A percentile compares a stretch with the other conserved stretches of the same genome.
These are phyloP conservation scores for Xylariaceae sp. DNA, from an alignment of 2,329 filamentous ascomycete genomes.

Conservation along the genomic window DNA sequence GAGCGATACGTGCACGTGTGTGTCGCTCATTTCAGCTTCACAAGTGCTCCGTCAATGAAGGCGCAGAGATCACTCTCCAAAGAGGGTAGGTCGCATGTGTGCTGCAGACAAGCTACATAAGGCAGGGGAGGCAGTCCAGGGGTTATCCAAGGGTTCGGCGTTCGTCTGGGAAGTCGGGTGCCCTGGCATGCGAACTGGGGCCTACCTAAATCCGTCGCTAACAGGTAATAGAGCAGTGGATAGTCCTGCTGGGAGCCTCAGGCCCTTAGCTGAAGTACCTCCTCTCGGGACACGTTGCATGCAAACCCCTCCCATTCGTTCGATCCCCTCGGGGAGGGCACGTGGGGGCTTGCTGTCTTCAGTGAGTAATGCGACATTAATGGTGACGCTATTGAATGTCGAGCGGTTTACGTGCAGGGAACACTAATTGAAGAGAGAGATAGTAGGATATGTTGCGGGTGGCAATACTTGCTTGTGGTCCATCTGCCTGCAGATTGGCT, in stretches of 20 bases:
- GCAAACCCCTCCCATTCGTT: background rate
- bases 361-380: background rate
- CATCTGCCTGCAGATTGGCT: too few relatives aligned
- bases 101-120: background rate
- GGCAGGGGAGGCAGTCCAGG: background rate
- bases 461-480: too few relatives aligned
- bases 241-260: too few relatives aligned
- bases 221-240: background rate
- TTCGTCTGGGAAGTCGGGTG: background rate
- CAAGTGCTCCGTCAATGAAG: too few relatives aligned
- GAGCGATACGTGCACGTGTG: too few relatives aligned
- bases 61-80: background rate
- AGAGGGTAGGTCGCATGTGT: conserved; percentile 1
- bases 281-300: conserved; percentile 3
- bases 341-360: conserved; percentile 11
- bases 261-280: background rate
- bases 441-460: too few relatives aligned
- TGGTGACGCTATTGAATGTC: background rate
- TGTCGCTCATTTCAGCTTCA: too few relatives aligned
- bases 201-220: background rate
- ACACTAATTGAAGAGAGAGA: too few relatives aligned
- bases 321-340: background rate
- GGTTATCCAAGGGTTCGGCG: background rate
- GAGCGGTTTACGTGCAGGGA: too few relatives aligned
- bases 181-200: background rate